phyloP scores from a whole-genome alignment of 139 green algal genomes.

The Micractinium conductrix region DNA sequence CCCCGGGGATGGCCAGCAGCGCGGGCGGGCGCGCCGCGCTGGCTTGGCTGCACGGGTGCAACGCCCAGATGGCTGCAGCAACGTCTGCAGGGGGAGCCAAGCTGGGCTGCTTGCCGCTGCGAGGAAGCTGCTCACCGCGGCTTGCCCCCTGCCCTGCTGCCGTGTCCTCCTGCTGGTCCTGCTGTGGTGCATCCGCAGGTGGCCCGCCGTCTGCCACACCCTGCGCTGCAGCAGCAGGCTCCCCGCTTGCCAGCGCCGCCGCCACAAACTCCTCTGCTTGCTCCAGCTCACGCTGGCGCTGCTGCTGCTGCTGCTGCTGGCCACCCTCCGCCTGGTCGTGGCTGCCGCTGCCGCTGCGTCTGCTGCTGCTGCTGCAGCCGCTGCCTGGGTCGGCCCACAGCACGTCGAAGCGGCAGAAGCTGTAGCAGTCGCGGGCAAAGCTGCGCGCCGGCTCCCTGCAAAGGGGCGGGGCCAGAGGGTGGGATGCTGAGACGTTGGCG shows the following conservation, averaged over 20 bases:
- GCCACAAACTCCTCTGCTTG: not conserved
- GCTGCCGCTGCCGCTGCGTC: not conserved
- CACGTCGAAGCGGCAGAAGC: constrained; percentile 44
- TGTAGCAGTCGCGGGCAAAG: constrained; percentile 45
- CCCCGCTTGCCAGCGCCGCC: not conserved
- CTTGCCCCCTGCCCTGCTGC: not conserved
- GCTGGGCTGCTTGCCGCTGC: not conserved
- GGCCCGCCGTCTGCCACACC: not conserved
- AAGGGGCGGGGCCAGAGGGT: not conserved
- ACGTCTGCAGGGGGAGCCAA: not conserved
- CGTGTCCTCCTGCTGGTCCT: not conserved
- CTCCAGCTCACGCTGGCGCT: not conserved
- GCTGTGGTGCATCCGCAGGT: not conserved
- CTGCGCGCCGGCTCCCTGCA: constrained; percentile 35
- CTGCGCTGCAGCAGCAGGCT: not conserved
- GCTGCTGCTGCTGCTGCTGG: not conserved
- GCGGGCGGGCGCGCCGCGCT: not conserved
- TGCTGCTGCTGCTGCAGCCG: not conserved
- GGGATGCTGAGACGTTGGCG: not conserved
- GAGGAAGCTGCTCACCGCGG: not conserved
- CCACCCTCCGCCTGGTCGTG: not conserved
- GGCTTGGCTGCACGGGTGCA: constrained; percentile 15
- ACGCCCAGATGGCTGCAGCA: constrained; percentile 6
- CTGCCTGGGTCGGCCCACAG: not conserved
- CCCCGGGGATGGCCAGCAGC: constrained; percentile 24